Evolutionary conservation across 2,329 filamentous ascomycete species (phyloP).

Genomic region (Tolypocladium album): DNA sequence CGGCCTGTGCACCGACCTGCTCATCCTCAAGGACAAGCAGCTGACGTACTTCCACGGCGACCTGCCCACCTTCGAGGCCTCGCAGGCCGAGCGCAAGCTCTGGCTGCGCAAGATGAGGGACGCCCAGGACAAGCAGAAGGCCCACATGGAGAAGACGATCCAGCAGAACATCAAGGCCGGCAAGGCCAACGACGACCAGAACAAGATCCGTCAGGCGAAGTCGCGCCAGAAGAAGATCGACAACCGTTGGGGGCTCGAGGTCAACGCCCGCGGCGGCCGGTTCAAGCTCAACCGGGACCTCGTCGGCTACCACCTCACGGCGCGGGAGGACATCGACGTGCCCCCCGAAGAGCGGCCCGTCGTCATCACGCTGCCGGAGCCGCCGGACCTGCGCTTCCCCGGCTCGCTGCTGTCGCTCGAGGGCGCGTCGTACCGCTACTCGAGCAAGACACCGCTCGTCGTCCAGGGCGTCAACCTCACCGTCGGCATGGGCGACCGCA

Average conservation of each 20-base stretch:
- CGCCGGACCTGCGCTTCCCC: constrained; percentile 62
- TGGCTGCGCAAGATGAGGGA: constrained; percentile 68
- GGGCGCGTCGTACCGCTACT: constrained; percentile 55
- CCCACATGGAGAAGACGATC: constrained; percentile 72
- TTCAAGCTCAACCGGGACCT: constrained; percentile 77
- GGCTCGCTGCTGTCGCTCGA: constrained; percentile 65
- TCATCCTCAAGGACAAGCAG: constrained; percentile 62
- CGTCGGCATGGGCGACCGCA: constrained; percentile 60
- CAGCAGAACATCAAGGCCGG: constrained; percentile 64
- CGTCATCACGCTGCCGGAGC: constrained; percentile 47
- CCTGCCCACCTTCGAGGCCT: constrained; percentile 58
- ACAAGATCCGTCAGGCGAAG: constrained; percentile 77
- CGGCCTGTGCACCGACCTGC: constrained; percentile 64
- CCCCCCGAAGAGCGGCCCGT: constrained; percentile 51
- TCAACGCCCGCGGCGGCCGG: constrained; percentile 57
- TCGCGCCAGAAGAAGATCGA: constrained; percentile 78
- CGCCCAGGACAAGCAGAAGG: constrained; percentile 68
- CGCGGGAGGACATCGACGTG: constrained; percentile 60
- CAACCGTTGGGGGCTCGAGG: constrained; percentile 67
- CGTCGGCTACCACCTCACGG: constrained; percentile 46
- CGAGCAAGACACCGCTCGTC: constrained; percentile 23
- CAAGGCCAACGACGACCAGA: constrained; percentile 69
- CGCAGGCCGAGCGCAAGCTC: constrained; percentile 55
- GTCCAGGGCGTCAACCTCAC: constrained; percentile 56
- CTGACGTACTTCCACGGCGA: constrained; percentile 68